These are phyloP conservation scores for Saraca asoca DNA, from an alignment of 331 rosid genomes.

Conservation along the genomic window DNA sequence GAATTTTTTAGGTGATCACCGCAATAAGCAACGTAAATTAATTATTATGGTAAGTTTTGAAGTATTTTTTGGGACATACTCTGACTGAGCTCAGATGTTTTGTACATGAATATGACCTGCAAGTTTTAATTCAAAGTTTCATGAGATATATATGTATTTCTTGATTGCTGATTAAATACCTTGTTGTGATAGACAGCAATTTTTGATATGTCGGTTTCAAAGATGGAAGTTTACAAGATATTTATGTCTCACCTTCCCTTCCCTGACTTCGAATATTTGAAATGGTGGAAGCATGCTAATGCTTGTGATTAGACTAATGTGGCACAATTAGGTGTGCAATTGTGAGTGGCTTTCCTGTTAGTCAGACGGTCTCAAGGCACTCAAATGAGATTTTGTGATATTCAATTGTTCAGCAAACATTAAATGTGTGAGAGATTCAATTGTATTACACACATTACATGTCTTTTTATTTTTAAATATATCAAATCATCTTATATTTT, in stretches of 20 bases:
- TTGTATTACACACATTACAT: too few relatives aligned
- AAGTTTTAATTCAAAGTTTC: neutral
- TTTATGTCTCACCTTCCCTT: neutral
- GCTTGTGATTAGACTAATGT: too few relatives aligned
- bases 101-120: constrained; percentile 4
- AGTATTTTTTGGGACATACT: constrained; percentile 13
- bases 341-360: too few relatives aligned
- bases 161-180: neutral
- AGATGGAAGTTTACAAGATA: neutral
- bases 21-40: constrained; percentile 42
- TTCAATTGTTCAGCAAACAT: too few relatives aligned
- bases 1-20: constrained; percentile 43
- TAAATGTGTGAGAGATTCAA: too few relatives aligned
- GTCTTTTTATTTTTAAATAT: too few relatives aligned
- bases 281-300: too few relatives aligned
- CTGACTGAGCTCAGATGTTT: constrained; percentile 19
- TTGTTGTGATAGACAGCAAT: neutral
- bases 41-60: constrained; percentile 24
- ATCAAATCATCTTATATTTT: too few relatives aligned
- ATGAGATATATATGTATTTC: neutral
- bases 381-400: too few relatives aligned
- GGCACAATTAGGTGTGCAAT: too few relatives aligned
- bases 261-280: too few relatives aligned
- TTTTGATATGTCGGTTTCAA: neutral
- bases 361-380: too few relatives aligned